A percentile compares a stretch with the other conserved stretches of the same genome.
Evolutionary conservation across 768 basidiomycete genomes (phyloP).

Genomic region (Russula compacta): DNA sequence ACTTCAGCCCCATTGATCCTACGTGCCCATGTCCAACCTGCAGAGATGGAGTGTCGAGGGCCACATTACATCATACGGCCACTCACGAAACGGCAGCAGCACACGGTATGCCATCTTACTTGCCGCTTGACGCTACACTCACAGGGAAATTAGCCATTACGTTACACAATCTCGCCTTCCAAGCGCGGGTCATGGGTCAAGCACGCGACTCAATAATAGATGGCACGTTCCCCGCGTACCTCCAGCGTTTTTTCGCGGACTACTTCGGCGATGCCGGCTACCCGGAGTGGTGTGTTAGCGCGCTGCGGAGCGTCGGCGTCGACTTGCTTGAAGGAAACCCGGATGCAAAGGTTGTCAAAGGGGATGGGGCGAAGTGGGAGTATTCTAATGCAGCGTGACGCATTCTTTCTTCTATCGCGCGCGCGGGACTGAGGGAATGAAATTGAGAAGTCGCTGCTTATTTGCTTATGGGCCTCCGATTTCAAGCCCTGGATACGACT

Average conservation of each 20-base stretch:
- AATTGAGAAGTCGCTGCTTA: not conserved
- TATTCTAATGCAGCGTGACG: slow-evolving; percentile 39
- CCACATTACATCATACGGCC: slow-evolving; percentile 64
- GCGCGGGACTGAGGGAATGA: too few relatives aligned
- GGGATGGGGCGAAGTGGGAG: slow-evolving; percentile 74
- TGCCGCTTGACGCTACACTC: slow-evolving; percentile 1
- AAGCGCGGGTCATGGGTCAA: slow-evolving; percentile 81
- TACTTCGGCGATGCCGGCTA: slow-evolving; percentile 77
- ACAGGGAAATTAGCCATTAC: slow-evolving; percentile 49
- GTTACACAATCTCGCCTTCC: slow-evolving; percentile 76
- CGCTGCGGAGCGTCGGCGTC: slow-evolving; percentile 72
- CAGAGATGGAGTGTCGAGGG: slow-evolving; percentile 51
- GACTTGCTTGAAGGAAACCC: slow-evolving; percentile 57
- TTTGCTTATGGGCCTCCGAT: too few relatives aligned
- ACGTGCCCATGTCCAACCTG: slow-evolving; percentile 86
- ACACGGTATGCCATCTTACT: slow-evolving; percentile 44
- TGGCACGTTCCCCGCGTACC: slow-evolving; percentile 70
- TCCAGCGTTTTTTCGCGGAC: slow-evolving; percentile 61
- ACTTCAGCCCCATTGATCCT: slow-evolving; percentile 65
- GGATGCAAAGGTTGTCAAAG: slow-evolving; percentile 43
- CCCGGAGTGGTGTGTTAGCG: slow-evolving; percentile 85
- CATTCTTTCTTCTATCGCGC: not conserved
- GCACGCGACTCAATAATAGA: slow-evolving; percentile 73
- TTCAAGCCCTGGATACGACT: too few relatives aligned
- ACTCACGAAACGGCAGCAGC: slow-evolving; percentile 82